A percentile compares a stretch with the other conserved stretches of the same genome.
phyloP scores from a whole-genome alignment of 2,329 filamentous ascomycete genomes.

The Lachnellula hyalina region DNA sequence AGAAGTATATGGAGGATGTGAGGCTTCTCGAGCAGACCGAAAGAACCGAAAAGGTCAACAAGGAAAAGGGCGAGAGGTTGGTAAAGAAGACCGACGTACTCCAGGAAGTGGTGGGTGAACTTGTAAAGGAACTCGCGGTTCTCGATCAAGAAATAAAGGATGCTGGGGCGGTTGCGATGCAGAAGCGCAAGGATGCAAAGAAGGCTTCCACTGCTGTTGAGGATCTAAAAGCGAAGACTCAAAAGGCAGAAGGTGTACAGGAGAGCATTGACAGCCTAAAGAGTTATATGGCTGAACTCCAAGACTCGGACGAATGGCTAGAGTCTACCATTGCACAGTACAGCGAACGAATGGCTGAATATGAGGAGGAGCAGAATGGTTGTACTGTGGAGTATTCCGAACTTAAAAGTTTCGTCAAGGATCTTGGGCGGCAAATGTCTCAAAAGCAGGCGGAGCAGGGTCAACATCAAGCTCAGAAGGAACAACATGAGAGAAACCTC shows the following conservation, averaged over 20 bases:
- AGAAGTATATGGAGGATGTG: constrained; percentile 74
- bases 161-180: constrained; percentile 47
- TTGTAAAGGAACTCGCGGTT: constrained; percentile 52
- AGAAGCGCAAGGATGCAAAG: constrained; percentile 68
- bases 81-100: constrained; percentile 62
- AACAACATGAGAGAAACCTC: constrained; percentile 78
- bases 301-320: constrained; percentile 73
- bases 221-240: constrained; percentile 68
- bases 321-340: constrained; percentile 70
- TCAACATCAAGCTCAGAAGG: constrained; percentile 78
- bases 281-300: constrained; percentile 67
- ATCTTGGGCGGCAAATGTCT: constrained; percentile 43
- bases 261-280: constrained; percentile 66
- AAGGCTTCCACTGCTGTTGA: constrained; percentile 71
- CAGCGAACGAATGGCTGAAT: constrained; percentile 64
- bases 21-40: constrained; percentile 69
- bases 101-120: constrained; percentile 57
- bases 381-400: constrained; percentile 61
- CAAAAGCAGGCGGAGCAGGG: constrained; percentile 61
- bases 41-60: constrained; percentile 72
- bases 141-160: constrained; percentile 57
- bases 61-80: constrained; percentile 72
- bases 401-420: constrained; percentile 47
- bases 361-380: constrained; percentile 56
- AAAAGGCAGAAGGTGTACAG: constrained; percentile 66